Percentiles rank a stretch among this genome's conserved stretches.
Evolutionary conservation across 2,329 filamentous ascomycete species (phyloP).

Genomic region (Zopfia rhizophila): DNA sequence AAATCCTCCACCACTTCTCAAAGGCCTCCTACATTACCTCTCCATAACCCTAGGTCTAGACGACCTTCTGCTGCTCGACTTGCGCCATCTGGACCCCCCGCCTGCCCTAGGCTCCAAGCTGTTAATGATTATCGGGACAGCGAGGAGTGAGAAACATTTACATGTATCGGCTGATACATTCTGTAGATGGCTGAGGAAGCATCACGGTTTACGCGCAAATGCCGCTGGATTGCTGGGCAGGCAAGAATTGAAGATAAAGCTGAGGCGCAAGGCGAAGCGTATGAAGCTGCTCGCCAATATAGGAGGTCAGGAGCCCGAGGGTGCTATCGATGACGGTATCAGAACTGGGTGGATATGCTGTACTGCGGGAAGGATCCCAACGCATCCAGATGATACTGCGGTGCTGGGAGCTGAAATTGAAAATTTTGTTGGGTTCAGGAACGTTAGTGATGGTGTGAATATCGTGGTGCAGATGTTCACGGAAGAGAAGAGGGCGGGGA

Average conservation of each 20-base stretch:
- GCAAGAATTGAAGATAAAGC: constrained; percentile 89
- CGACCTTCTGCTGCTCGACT: constrained; percentile 80
- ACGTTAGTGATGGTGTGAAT: constrained; percentile 64
- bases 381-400: constrained; percentile 53
- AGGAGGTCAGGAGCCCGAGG: constrained; percentile 63
- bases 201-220: constrained; percentile 76
- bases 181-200: constrained; percentile 82
- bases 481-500: constrained; percentile 73
- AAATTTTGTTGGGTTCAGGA: constrained; percentile 81
- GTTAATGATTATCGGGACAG: constrained; percentile 92
- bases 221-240: constrained; percentile 90
- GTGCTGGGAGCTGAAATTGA: constrained; percentile 51
- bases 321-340: constrained; percentile 81
- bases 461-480: constrained; percentile 79
- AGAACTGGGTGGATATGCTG: constrained; percentile 97
- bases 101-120: constrained; percentile 88
- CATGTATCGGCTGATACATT: constrained; percentile 92
- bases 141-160: constrained; percentile 90
- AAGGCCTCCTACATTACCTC: constrained; percentile 78
- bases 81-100: constrained; percentile 85
- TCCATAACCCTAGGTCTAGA: constrained; percentile 89
- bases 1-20: constrained; percentile 76
- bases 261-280: constrained; percentile 81
- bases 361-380: constrained; percentile 78
- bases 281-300: constrained; percentile 82